Evolutionary conservation across 257 asterid species (phyloP), one percentile per base, ranked within the genome.

Genomic region (Solanum megistacrolobum): DNA sequence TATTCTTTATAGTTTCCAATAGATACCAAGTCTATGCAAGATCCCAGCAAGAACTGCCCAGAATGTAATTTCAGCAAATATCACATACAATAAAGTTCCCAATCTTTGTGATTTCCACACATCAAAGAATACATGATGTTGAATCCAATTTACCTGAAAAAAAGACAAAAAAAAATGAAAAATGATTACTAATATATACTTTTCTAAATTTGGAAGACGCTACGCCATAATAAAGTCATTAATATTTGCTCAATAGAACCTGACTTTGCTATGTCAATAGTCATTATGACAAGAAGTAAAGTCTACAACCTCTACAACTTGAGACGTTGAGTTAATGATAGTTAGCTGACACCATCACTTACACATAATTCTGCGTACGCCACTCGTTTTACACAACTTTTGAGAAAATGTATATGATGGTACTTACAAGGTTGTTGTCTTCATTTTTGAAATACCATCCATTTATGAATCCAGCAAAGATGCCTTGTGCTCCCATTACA

Each of bases 401-500:
- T 35, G 84, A 3, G 9, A 27, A 68, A 13, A 27, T n/a, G 7
- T 86, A 8, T 39, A 48, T 16, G 74, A 36, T 88, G 83, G 12
- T 62, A 87, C 90, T 92, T 83, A 94, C 99, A 84, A 96, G 95
- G 87, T 91, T 94, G 85, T 93, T 92, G 7, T 92, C 95, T 4
- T 94, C 87, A 34, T 90, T 68, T 88, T 95, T 86, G 66, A 87
- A 94, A 79, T 89, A 94, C 99, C 99, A 95, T 89, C 98, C 99
- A 66, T 95, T 94, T 20, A 96, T 60, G 62, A 96, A 95, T 60
- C 87, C 98, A 48, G 95, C 98, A 41, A 95, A 93, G 65, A 94
- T 95, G 12, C 98, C 96, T 87, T 95, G 93, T 75, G 99, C 99
- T 8, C 96, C 99, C 94, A 96, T 66, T 5, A 96, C 98, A n/a